Percentiles rank a stretch among this genome's conserved stretches.
Conservation (phyloP, 257 asterid genomes). For the Nicotiana tabacum region DNA sequence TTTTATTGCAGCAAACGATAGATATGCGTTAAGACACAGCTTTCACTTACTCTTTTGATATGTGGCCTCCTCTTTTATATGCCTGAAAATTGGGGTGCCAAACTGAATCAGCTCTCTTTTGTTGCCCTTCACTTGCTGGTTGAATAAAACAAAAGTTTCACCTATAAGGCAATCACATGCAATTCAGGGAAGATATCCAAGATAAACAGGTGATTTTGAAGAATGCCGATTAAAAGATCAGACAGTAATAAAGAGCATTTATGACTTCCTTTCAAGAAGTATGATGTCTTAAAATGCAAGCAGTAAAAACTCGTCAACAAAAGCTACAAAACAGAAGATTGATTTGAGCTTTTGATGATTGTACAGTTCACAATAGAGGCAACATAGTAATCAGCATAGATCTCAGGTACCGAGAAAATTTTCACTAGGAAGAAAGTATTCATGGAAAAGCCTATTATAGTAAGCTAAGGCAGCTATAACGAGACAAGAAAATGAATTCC, state of each 20-base stretch:
- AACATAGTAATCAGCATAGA: neutral
- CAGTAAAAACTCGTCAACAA: neutral
- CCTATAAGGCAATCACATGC: conserved; percentile 36
- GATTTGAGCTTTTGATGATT: neutral
- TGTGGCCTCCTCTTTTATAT: conserved; percentile 50
- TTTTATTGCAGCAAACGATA: neutral
- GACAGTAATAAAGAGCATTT: neutral
- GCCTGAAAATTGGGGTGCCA: conserved; percentile 85
- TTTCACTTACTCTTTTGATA: conserved; percentile 49
- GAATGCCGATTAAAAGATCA: neutral
- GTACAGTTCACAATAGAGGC: neutral
- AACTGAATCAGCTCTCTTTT: conserved; percentile 96
- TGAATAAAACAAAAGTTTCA: conserved; percentile 82
- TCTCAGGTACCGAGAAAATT: neutral
- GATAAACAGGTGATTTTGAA: conserved; percentile 1
- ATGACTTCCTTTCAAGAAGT: neutral
- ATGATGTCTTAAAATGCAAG: neutral
- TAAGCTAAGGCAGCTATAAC: conserved; percentile 5
- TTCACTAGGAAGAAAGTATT: neutral
- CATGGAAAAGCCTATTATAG: conserved; percentile 6
- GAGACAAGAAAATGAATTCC: conserved; percentile 44
- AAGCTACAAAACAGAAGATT: neutral
- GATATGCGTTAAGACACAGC: neutral
- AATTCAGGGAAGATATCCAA: conserved; percentile 1
- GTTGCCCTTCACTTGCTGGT: conserved; percentile 83